A percentile compares a stretch with the other conserved stretches of the same genome.
These are phyloP conservation scores for Graphiopsis chlorocephala DNA, from an alignment of 2,329 filamentous ascomycete species.

Conservation along the genomic window DNA sequence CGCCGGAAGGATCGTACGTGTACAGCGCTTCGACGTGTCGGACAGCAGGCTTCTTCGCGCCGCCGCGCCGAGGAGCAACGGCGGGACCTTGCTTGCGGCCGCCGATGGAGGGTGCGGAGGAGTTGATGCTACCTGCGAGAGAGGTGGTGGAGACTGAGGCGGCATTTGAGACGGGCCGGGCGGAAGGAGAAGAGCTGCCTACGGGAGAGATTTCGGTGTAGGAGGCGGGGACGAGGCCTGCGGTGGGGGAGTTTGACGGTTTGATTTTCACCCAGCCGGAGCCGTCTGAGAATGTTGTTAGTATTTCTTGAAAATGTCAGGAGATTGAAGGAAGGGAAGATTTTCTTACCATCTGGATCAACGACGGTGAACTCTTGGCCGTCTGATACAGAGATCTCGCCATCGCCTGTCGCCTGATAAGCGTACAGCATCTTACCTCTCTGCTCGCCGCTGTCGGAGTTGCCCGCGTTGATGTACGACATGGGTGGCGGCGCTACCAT, in stretches of 20 bases:
- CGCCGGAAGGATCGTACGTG: conserved; percentile 81
- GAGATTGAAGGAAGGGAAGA: conserved; percentile 20
- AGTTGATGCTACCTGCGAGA: conserved; percentile 35
- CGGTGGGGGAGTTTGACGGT: conserved; percentile 49
- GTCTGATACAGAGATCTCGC: conserved; percentile 77
- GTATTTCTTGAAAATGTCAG: conserved; percentile 15
- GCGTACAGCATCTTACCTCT: conserved; percentile 86
- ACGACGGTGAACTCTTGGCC: conserved; percentile 74
- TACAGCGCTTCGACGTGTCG: conserved; percentile 92
- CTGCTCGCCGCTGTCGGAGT: conserved; percentile 53
- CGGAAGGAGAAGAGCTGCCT: conserved; percentile 9
- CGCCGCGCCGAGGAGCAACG: conserved; percentile 66
- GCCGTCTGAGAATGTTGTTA: conserved; percentile 61
- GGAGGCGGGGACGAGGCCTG: conserved; percentile 81
- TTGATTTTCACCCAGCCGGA: conserved; percentile 88
- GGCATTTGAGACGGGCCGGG: conserved; percentile 35
- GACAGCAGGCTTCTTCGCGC: conserved; percentile 75
- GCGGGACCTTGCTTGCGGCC: conserved; percentile 75
- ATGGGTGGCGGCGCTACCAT: conserved; percentile 84
- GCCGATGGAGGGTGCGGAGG: not conserved
- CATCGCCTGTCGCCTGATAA: conserved; percentile 77
- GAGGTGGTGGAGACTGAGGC: conserved; percentile 61
- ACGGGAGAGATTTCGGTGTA: conserved; percentile 66
- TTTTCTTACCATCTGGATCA: conserved; percentile 87
- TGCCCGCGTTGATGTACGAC: conserved; percentile 66